phyloP scores from a whole-genome alignment of 2,329 filamentous ascomycete species.

The Fusarium tuaranense region DNA sequence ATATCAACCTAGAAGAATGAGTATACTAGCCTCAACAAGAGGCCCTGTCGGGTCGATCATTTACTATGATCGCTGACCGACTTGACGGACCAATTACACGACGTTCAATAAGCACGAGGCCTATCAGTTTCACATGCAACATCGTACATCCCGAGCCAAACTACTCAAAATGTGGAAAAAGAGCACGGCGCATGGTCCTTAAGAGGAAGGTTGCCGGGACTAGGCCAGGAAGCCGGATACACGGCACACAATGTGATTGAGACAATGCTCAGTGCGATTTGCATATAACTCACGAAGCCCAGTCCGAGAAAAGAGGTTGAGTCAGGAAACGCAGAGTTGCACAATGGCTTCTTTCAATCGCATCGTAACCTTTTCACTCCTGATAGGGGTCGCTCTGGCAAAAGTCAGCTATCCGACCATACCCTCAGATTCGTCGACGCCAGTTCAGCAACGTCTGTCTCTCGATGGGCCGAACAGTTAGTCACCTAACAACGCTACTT shows the following conservation, averaged over 20 bases:
- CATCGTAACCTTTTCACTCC: not conserved
- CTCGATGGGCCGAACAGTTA: constrained; percentile 13
- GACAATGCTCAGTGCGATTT: not conserved
- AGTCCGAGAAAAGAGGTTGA: too few species aligned
- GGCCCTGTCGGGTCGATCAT: not conserved
- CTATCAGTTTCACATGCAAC: not conserved
- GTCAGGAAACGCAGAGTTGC: not conserved
- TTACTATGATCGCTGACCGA: not conserved
- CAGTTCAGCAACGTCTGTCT: constrained; percentile 20
- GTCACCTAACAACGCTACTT: rapidly evolving
- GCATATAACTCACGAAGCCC: not conserved
- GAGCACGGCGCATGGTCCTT: not conserved
- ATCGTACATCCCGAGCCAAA: not conserved
- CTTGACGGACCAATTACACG: not conserved
- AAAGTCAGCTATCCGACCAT: constrained; percentile 12
- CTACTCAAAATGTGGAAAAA: not conserved
- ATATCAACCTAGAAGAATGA: not conserved
- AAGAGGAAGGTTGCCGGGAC: not conserved
- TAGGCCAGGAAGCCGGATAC: not conserved
- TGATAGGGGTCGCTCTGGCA: not conserved
- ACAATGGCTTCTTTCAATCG: not conserved
- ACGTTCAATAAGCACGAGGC: not conserved
- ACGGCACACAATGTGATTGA: not conserved
- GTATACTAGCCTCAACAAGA: not conserved
- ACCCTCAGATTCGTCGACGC: constrained; percentile 20